A percentile compares a stretch with the other conserved stretches of the same genome.
Evolutionary conservation across 805 yeast genomes (phyloP).

Genomic region (Wickerhamiella azyma): DNA sequence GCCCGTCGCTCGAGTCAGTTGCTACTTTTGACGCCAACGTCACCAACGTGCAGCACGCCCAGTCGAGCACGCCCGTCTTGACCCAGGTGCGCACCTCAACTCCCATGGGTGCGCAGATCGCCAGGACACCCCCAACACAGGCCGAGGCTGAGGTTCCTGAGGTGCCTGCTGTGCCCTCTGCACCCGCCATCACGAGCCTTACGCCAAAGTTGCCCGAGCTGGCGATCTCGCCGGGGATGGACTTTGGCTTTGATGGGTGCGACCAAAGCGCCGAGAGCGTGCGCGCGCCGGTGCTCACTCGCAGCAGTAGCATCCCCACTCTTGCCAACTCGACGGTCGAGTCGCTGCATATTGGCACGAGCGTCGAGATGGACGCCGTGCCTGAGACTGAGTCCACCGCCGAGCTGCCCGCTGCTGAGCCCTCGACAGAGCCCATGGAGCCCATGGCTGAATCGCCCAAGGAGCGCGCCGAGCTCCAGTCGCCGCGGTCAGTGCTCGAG

Average conservation of each 20-base stretch:
- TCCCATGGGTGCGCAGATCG: too few species aligned
- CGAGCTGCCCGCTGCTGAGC: not conserved
- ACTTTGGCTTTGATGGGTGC: not conserved
- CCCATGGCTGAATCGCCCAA: not conserved
- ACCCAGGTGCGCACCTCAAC: not conserved
- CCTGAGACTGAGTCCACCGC: not conserved
- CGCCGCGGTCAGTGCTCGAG: not conserved
- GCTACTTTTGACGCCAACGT: constrained; percentile 7
- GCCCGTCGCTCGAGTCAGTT: constrained; percentile 5
- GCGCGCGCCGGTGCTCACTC: not conserved
- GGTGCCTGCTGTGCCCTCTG: too few species aligned
- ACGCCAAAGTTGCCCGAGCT: not conserved
- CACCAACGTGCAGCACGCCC: constrained; percentile 5
- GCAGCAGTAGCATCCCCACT: not conserved
- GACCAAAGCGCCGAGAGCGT: not conserved
- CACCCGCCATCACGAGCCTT: too few species aligned
- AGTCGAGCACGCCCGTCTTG: constrained; percentile 2
- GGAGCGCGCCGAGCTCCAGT: not conserved
- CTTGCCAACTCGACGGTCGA: not conserved
- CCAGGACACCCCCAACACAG: too few species aligned
- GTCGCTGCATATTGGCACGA: not conserved
- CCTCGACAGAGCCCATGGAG: not conserved
- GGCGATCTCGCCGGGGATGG: not conserved
- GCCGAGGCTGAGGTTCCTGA: too few species aligned
- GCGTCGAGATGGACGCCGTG: not conserved